phyloP scores from a whole-genome alignment of 441 rosid species.

The Hura crepitans region DNA sequence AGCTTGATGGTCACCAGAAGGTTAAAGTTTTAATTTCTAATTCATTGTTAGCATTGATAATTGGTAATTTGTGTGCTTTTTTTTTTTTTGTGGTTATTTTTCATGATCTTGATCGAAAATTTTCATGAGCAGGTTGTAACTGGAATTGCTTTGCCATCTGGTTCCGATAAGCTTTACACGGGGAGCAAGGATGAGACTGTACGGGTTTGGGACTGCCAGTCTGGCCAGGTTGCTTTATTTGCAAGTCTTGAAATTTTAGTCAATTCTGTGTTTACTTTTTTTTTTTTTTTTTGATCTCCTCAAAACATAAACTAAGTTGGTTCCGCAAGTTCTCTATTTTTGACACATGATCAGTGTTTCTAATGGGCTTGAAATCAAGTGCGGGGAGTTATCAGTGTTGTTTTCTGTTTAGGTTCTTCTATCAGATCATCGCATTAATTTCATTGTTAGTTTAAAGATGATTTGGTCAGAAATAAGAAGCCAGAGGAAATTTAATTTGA shows the following conservation, averaged over 20 bases:
- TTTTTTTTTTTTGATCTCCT: no score
- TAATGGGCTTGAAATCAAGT: not conserved
- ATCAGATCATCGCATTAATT: not conserved
- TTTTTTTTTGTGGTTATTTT: not conserved
- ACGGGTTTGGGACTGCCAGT: constrained; percentile 86
- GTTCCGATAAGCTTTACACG: constrained; percentile 84
- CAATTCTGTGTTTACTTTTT: not conserved
- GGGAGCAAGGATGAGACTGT: constrained; percentile 85
- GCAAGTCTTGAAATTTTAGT: not conserved
- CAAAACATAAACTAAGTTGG: not conserved
- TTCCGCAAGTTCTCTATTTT: not conserved
- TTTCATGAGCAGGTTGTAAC: constrained; percentile 54
- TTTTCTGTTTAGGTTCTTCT: not conserved
- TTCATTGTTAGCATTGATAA: not conserved
- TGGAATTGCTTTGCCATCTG: constrained; percentile 84
- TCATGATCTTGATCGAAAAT: constrained; percentile 12
- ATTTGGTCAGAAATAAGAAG: not conserved
- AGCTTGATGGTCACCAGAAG: constrained; percentile 86
- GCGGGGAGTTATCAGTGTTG: not conserved
- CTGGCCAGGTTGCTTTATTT: constrained; percentile 67
- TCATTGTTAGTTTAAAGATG: not conserved
- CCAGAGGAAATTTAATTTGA: not conserved
- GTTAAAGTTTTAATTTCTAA: constrained; percentile 27
- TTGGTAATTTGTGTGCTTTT: not conserved
- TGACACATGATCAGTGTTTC: not conserved